Conservation (phyloP, 208 protist genomes). For the Histomonas meleagridis region DNA sequence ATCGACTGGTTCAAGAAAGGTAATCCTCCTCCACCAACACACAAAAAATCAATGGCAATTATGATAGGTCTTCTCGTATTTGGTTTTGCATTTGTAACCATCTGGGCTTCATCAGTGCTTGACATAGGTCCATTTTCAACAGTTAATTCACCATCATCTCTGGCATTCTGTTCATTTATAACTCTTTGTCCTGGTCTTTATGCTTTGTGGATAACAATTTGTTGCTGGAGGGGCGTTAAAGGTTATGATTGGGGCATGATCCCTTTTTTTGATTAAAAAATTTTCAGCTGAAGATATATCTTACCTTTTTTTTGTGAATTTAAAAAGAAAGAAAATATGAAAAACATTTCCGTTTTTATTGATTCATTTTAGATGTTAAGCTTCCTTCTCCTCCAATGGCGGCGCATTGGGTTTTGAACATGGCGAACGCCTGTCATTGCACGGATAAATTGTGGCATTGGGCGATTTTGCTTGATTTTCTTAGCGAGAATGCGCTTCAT, state of each 20-base stretch:
- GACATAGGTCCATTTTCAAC: not conserved
- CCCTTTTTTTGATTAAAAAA: slow-evolving; percentile 5
- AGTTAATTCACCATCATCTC: too few species aligned
- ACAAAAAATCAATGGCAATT: not conserved
- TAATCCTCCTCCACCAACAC: not conserved
- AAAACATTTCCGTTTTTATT: too few species aligned
- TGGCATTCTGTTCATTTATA: not conserved
- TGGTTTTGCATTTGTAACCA: not conserved
- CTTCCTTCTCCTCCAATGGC: slow-evolving; percentile 33
- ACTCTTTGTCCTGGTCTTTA: not conserved
- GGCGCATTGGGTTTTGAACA: not conserved
- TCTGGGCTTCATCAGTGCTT: not conserved
- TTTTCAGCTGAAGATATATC: too few species aligned
- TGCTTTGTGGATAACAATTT: not conserved
- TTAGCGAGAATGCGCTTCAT: slow-evolving; percentile 17
- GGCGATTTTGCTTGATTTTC: slow-evolving; percentile 17
- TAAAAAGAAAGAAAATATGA: too few species aligned
- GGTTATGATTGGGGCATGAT: slow-evolving; percentile 26
- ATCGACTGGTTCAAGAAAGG: not conserved
- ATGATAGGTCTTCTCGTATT: not conserved
- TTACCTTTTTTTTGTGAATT: too few species aligned
- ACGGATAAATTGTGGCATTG: slow-evolving; percentile 37
- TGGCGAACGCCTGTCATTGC: slow-evolving; percentile 21
- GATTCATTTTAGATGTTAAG: slow-evolving; percentile 39
- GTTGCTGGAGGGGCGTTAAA: not conserved